Conservation (phyloP, 2,329 filamentous ascomycete species). For the Sclerotinia spermophila region DNA sequence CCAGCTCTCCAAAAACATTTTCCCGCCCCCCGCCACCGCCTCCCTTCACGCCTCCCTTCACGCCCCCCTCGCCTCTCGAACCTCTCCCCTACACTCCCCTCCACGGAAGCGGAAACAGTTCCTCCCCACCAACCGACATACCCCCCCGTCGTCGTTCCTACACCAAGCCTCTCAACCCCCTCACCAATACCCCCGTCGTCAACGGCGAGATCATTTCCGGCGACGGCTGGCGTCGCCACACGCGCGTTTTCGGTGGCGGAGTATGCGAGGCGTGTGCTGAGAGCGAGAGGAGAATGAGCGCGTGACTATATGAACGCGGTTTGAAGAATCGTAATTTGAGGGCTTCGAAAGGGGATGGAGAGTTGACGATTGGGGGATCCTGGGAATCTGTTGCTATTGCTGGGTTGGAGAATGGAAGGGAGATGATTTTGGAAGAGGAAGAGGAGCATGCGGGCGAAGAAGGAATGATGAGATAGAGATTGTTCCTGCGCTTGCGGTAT, state of each 20-base stretch:
- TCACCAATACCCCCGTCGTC: conserved; percentile 15
- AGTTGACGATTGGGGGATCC: neutral
- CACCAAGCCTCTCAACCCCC: conserved; percentile 19
- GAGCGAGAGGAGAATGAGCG: conserved; percentile 27
- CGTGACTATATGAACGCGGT: conserved; percentile 22
- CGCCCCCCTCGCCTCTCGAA: neutral
- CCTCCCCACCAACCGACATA: neutral
- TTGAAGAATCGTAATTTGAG: neutral
- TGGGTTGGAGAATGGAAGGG: neutral
- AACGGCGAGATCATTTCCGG: conserved; percentile 31
- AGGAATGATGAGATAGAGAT: neutral
- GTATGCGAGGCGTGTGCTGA: conserved; percentile 35
- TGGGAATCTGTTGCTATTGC: neutral
- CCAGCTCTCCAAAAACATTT: neutral
- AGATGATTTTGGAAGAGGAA: neutral
- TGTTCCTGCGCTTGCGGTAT: neutral
- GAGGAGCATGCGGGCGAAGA: neutral
- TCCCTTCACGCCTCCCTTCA: conserved; percentile 1
- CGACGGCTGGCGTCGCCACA: conserved; percentile 34
- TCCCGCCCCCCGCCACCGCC: neutral
- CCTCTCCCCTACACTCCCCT: neutral
- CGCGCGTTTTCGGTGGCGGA: conserved; percentile 35
- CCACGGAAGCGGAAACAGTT: neutral
- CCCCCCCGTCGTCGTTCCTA: conserved; percentile 23
- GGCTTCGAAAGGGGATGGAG: neutral